Evolutionary conservation across 2,329 filamentous ascomycete genomes (phyloP).

Genomic region (Botrytis byssoidea): DNA sequence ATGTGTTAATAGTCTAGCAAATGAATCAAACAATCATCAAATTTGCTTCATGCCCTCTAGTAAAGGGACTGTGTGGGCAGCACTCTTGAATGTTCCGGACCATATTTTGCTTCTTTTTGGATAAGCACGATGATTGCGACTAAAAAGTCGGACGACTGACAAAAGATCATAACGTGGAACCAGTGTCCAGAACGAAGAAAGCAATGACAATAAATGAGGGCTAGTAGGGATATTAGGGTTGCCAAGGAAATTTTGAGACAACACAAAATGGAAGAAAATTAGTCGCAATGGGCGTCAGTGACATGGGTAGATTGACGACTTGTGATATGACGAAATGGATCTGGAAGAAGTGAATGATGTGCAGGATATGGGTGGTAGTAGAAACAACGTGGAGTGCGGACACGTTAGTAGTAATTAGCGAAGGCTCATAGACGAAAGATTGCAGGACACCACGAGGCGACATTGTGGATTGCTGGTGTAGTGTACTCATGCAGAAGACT

Average conservation of each 20-base stretch:
- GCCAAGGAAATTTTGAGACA: fast-evolving
- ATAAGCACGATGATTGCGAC: background rate
- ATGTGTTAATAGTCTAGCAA: background rate
- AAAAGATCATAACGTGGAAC: background rate
- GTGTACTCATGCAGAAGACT: background rate
- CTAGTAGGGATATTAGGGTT: background rate
- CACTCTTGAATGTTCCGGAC: background rate
- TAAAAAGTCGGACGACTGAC: background rate
- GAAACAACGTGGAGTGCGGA: background rate
- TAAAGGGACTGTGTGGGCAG: background rate
- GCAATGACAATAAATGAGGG: background rate
- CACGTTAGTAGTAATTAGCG: background rate
- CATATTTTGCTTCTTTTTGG: background rate
- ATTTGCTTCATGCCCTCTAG: background rate
- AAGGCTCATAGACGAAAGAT: background rate
- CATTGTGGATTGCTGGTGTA: no score
- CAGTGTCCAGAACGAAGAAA: background rate
- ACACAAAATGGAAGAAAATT: background rate
- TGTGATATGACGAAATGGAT: background rate
- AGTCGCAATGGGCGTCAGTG: background rate
- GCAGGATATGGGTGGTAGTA: background rate
- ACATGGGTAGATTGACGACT: background rate
- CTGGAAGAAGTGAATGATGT: background rate
- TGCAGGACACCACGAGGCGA: background rate
- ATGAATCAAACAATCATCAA: background rate